A percentile compares a stretch with the other conserved stretches of the same genome.
phyloP scores from a whole-genome alignment of 2,329 filamentous ascomycete species.

The Hypoxylon sp. region DNA sequence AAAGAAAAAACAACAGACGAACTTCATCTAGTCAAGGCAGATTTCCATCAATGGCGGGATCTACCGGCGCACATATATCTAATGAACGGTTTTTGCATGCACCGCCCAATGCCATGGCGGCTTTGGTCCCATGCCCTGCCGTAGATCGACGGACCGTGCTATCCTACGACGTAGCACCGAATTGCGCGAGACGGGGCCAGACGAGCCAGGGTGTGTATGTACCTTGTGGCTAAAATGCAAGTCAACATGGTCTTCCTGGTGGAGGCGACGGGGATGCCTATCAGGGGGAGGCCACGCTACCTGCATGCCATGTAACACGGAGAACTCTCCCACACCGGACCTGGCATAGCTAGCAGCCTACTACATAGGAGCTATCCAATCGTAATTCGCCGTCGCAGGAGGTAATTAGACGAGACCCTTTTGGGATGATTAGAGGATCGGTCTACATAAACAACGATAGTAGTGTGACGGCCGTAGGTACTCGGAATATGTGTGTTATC shows the following conservation, averaged over 20 bases:
- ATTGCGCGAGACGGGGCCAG: conserved; percentile 33
- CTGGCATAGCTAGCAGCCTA: conserved; percentile 13
- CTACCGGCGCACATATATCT: conserved; percentile 38
- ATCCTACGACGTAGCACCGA: conserved; percentile 33
- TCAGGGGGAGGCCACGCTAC: conserved; percentile 38
- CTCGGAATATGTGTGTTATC: not conserved
- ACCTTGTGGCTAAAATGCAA: conserved; percentile 44
- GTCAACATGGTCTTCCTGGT: conserved; percentile 36
- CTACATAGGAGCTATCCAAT: not conserved
- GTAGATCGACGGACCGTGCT: conserved; percentile 40
- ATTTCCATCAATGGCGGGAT: conserved; percentile 40
- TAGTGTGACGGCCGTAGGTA: not conserved
- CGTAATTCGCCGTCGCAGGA: not conserved
- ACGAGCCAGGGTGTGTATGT: conserved; percentile 24
- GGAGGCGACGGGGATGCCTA: conserved; percentile 26
- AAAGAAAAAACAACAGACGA: conserved; percentile 30
- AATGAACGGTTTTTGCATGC: conserved; percentile 33
- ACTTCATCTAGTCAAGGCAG: conserved; percentile 31
- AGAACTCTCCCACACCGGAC: conserved; percentile 19
- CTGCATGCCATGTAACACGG: conserved; percentile 34
- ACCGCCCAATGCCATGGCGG: conserved; percentile 15
- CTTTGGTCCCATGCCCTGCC: conserved; percentile 19
- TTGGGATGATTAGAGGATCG: not conserved
- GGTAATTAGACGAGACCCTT: conserved; percentile 1
- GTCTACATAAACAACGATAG: not conserved